Percentiles rank a stretch among this genome's conserved stretches.
These are phyloP conservation scores for Trypanosoma vivax DNA, from an alignment of 208 protist genomes.

Conservation along the genomic window DNA sequence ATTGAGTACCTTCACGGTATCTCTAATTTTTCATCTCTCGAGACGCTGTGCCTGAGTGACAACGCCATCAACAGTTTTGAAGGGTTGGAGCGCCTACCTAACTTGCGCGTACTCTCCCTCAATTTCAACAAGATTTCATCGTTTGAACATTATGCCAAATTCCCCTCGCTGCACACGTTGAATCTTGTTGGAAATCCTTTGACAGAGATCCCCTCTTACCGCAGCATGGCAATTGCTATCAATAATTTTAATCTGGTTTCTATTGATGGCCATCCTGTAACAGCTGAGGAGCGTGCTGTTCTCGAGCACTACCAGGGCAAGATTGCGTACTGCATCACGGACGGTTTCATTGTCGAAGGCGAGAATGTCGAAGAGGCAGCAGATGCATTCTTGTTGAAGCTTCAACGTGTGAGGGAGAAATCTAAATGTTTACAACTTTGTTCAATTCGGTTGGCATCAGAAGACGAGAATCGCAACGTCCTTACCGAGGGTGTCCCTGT, in stretches of 20 bases:
- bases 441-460: slow-evolving; percentile 66
- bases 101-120: slow-evolving; percentile 86
- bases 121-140: slow-evolving; percentile 91
- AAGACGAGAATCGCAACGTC: slow-evolving; percentile 50
- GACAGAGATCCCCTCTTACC: slow-evolving; percentile 77
- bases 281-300: slow-evolving; percentile 79
- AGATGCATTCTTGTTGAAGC: slow-evolving; percentile 79
- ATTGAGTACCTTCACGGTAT: slow-evolving; percentile 84
- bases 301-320: slow-evolving; percentile 87
- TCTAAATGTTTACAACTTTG: slow-evolving; percentile 75
- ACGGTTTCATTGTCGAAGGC: slow-evolving; percentile 87
- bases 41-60: slow-evolving; percentile 89
- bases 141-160: slow-evolving; percentile 78
- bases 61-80: slow-evolving; percentile 89
- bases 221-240: slow-evolving; percentile 88
- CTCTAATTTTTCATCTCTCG: slow-evolving; percentile 64
- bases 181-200: slow-evolving; percentile 90
- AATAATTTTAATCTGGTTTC: slow-evolving; percentile 71
- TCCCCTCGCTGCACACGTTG: slow-evolving; percentile 85
- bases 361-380: slow-evolving; percentile 77
- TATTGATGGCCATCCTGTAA: slow-evolving; percentile 82
- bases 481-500: slow-evolving; percentile 80
- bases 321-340: slow-evolving; percentile 82
- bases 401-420: slow-evolving; percentile 63
- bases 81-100: slow-evolving; percentile 79